These are phyloP conservation scores for Tulasnella sp. DNA, from an alignment of 768 basidiomycete species.

Conservation along the genomic window DNA sequence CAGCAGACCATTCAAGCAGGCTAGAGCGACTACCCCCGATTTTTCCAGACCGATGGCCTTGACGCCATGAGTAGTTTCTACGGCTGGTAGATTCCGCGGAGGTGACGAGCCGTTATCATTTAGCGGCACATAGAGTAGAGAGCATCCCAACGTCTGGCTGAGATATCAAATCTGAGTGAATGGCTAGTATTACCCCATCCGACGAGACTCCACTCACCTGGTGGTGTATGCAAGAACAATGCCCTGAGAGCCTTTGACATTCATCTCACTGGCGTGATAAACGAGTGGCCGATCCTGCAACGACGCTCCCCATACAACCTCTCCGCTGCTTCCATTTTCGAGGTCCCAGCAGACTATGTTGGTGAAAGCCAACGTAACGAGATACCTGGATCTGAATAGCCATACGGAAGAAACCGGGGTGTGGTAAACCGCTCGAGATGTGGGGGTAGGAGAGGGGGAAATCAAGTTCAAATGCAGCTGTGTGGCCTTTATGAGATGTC, in stretches of 20 bases:
- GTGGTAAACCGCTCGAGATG: background rate
- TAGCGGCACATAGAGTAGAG: background rate
- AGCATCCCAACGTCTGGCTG: background rate
- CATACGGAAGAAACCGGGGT: background rate
- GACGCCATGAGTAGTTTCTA: background rate
- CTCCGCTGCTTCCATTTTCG: background rate
- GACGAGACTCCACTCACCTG: background rate
- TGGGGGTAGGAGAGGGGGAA: background rate
- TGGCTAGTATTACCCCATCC: no score
- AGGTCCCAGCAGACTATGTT: conserved; percentile 7
- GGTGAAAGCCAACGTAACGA: background rate
- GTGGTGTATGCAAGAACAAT: background rate
- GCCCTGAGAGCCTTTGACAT: background rate
- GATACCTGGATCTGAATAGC: conserved; percentile 6
- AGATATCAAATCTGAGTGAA: background rate
- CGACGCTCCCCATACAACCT: background rate
- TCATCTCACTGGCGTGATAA: background rate
- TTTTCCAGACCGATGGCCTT: background rate
- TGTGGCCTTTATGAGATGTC: background rate
- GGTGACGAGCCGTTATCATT: background rate
- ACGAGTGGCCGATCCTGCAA: background rate
- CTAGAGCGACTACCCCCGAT: background rate
- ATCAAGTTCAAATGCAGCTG: background rate
- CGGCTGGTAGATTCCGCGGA: background rate
- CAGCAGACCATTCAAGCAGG: background rate